Conservation (phyloP, 1,284 basidiomycete genomes). For the Coniferiporia weirii region DNA sequence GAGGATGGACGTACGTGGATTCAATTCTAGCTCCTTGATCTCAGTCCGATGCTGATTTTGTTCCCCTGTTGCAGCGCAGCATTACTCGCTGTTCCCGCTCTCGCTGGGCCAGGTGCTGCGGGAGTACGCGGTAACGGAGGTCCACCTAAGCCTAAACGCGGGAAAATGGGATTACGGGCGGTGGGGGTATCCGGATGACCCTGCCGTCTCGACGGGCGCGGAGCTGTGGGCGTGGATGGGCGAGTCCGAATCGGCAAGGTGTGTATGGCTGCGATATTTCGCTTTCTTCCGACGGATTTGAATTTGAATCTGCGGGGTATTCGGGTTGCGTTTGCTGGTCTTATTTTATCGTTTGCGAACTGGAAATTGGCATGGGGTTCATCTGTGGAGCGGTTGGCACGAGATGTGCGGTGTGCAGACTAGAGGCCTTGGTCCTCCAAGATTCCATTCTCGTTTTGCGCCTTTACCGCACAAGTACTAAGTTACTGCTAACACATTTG, state of each 20-base stretch:
- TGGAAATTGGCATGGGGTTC: no score
- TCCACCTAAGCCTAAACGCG: constrained; percentile 84
- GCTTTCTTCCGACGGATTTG: no score
- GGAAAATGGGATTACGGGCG: constrained; percentile 86
- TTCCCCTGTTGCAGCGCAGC: constrained; percentile 48
- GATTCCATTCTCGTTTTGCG: neutral
- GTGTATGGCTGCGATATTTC: constrained; percentile 15
- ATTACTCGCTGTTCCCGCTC: constrained; percentile 83
- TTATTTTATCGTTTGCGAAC: neutral
- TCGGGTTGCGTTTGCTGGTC: no score
- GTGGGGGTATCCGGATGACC: constrained; percentile 81
- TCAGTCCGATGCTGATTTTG: neutral
- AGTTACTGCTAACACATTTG: no score
- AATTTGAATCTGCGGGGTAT: no score
- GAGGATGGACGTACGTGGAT: constrained; percentile 49
- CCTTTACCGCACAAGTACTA: neutral
- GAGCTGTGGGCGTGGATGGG: constrained; percentile 90
- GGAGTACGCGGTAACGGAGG: constrained; percentile 78
- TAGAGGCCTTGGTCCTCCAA: neutral
- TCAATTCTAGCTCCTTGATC: neutral
- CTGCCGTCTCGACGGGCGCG: constrained; percentile 78
- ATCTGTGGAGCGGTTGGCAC: no score
- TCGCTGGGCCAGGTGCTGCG: constrained; percentile 82
- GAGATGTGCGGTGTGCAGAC: no score
- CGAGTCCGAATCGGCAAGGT: constrained; percentile 49